These are phyloP conservation scores for Dactylellina drechsleri DNA, from an alignment of 2,329 filamentous ascomycete genomes.

Conservation along the genomic window DNA sequence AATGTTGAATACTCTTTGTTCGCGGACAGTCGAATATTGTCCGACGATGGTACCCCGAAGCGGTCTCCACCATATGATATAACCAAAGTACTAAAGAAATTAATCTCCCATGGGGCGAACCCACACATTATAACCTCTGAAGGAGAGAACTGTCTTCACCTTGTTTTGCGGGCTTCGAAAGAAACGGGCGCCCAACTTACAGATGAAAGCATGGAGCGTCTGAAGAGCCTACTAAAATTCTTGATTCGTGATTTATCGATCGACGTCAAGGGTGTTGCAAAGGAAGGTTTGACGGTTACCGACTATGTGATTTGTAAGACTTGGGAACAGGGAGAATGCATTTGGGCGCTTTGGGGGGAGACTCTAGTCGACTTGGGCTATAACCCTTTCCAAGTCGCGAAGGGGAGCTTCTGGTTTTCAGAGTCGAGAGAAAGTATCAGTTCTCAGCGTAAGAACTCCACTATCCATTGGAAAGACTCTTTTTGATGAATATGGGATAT, in stretches of 20 bases:
- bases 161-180: not conserved
- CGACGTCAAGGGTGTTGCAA: conserved; percentile 1
- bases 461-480: too few relatives aligned
- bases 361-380: not conserved
- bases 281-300: not conserved
- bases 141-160: conserved; percentile 19
- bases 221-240: conserved; percentile 16
- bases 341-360: conserved; percentile 17
- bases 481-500: too few relatives aligned
- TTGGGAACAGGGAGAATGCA: conserved; percentile 5
- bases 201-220: not conserved
- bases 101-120: conserved; percentile 10
- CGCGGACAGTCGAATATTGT: too few relatives aligned
- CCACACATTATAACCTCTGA: not conserved
- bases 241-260: conserved; percentile 8
- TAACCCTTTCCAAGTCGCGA: conserved; percentile 12
- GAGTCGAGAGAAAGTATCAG: not conserved
- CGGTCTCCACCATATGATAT: conserved; percentile 9
- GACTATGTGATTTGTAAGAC: not conserved
- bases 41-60: too few relatives aligned
- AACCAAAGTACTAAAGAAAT: not conserved
- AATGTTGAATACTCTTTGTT: not conserved
- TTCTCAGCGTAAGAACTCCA: not conserved
- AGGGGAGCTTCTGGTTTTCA: conserved; percentile 1
- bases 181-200: not conserved